Conservation (phyloP, 2,329 filamentous ascomycete genomes). For the Raffaelea ambrosiae region DNA sequence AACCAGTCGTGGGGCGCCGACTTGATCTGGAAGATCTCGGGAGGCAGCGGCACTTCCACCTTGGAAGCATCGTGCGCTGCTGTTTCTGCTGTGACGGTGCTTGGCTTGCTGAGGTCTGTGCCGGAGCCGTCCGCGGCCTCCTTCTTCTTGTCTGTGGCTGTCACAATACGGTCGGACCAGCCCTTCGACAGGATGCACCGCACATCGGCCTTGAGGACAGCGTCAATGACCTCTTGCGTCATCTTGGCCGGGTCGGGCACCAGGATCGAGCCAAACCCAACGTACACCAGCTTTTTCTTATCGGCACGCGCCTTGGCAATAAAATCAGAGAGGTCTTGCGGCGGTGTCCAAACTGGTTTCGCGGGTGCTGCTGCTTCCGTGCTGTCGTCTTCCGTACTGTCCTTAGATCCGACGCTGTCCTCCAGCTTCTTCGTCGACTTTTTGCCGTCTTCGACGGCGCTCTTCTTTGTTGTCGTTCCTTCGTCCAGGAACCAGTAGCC, state of each 20-base stretch:
- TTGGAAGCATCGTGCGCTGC: slow-evolving; percentile 22
- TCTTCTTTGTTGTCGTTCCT: slow-evolving; percentile 10
- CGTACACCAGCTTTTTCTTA: slow-evolving; percentile 86
- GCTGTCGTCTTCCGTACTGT: background rate
- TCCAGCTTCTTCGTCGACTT: no score
- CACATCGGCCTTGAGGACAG: slow-evolving; percentile 83
- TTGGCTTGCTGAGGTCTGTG: no score
- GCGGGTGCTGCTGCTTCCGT: background rate
- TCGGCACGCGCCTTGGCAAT: slow-evolving; percentile 76
- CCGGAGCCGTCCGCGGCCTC: background rate
- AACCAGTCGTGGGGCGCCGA: slow-evolving; percentile 95
- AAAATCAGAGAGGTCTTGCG: slow-evolving; percentile 67
- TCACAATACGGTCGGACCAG: slow-evolving; percentile 70
- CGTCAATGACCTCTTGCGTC: slow-evolving; percentile 87
- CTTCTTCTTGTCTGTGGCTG: slow-evolving; percentile 14
- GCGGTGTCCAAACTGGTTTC: slow-evolving; percentile 55
- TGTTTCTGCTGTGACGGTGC: no score
- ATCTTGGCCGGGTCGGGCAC: slow-evolving; percentile 82
- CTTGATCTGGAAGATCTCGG: slow-evolving; percentile 81
- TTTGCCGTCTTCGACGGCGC: no score
- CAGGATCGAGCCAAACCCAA: slow-evolving; percentile 94
- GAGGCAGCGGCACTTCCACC: slow-evolving; percentile 60
- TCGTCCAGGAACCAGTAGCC: slow-evolving; percentile 98
- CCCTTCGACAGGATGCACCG: slow-evolving; percentile 93
- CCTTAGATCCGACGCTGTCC: no score